Base-by-base conservation (phyloP, 371 early-diverging fungal genomes). In the Chytridiales sp. region DNA sequence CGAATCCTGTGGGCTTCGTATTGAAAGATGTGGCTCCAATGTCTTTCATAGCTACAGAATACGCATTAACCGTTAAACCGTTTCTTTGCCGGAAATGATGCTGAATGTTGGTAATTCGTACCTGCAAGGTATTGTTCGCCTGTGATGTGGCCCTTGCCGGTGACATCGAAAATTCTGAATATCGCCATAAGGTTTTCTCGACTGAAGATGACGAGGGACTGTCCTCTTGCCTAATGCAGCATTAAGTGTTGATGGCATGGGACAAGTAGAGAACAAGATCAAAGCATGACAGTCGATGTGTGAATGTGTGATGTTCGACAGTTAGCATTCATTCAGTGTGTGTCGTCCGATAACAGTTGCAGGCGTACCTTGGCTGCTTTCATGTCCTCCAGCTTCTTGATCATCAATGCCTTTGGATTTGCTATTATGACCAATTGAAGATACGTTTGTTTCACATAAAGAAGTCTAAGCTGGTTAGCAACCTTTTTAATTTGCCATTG, bases 101-200 rank as follows among this genome's bases (percentile, higher is more conserved):
- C n/a, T 15, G n/a, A 15, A 9, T 54, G 19, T 24, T 11, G 55
- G 15, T 15, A 34, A 50, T n/a, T n/a, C 35, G 9, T 48, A 73
- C 75, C 77, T 42, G 66, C 67, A 5, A 43, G 46, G 50, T 77
- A 77, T 47, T 73, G 75, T 22, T 62, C 69, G 22, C 64, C 21
- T 0, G 68, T 66, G 36, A 77, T 77, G 51, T 62, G 63, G 1
- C 78, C 78, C 26, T 60, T 54, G 15, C 69, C 73, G 11, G 68
- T 62, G 17, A 66, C 58, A 52, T 77, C 78, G 57, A 71, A 75
- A 15, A 69, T 70, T 30, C 68, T 56, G 66, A 66, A 75, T 51
- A 77, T 38, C 9, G 73, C 70, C 8, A 57, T 26, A 21, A 77
- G 54, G 42, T 77, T 68, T 41, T 65, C 72, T 2, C 65, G 30